Conservation (phyloP, 306 rosid species). For the Cucumis cinereus region DNA sequence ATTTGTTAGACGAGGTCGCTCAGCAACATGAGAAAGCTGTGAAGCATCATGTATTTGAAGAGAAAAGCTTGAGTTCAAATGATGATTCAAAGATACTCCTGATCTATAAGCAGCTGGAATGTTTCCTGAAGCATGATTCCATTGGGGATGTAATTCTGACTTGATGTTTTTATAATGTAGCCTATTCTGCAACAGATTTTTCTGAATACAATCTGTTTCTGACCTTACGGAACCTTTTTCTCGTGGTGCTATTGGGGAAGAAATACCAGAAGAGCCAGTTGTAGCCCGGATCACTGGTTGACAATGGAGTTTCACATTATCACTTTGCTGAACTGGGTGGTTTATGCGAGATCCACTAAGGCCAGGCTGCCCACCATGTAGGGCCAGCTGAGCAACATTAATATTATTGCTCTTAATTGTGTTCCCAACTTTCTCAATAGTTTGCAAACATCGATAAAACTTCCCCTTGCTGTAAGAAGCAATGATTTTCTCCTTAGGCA, state of each 20-base stretch:
- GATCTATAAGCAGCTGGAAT: background rate
- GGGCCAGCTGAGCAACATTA: background rate
- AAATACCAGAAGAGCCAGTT: background rate
- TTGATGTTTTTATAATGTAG: background rate
- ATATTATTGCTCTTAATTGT: background rate
- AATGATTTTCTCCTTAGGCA: background rate
- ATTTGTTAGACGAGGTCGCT: background rate
- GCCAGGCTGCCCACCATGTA: background rate
- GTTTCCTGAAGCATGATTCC: background rate
- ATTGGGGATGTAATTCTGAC: background rate
- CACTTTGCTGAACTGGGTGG: background rate
- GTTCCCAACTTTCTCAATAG: background rate
- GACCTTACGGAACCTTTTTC: background rate
- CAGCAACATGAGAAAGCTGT: background rate
- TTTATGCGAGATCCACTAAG: background rate
- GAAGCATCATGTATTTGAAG: background rate
- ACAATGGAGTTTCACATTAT: background rate
- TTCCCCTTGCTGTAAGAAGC: background rate
- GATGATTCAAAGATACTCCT: background rate
- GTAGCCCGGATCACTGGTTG: background rate
- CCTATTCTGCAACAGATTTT: background rate
- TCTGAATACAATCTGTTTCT: background rate
- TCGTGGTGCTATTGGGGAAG: background rate
- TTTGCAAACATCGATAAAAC: background rate
- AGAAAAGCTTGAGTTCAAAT: background rate